Evolutionary conservation across 148 eudicot species (phyloP).

Genomic region (Rhododendron kiyosumense): DNA sequence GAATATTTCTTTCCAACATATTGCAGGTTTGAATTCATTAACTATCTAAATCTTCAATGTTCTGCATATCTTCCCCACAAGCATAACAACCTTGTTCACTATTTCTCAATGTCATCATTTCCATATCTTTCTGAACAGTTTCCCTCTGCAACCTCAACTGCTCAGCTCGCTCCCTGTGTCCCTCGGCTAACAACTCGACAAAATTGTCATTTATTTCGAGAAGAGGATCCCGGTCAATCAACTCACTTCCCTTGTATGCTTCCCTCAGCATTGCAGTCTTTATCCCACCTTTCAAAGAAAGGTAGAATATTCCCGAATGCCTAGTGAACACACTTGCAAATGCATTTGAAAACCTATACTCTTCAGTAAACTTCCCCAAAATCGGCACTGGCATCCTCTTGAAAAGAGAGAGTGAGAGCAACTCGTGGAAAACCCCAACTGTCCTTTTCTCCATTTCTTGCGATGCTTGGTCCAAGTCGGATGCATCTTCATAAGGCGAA

Average conservation of each 20-base stretch:
- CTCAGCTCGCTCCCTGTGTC: slow-evolving; percentile 50
- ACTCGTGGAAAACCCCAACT: slow-evolving; percentile 85
- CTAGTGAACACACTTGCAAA: slow-evolving; percentile 74
- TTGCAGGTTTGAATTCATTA: not conserved
- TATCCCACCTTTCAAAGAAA: slow-evolving; percentile 87
- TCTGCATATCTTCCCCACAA: slow-evolving; percentile 18
- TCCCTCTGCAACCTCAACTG: slow-evolving; percentile 40
- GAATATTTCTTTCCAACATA: not conserved
- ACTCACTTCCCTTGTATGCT: slow-evolving; percentile 60
- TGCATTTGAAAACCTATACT: slow-evolving; percentile 73
- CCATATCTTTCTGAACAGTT: slow-evolving; percentile 42
- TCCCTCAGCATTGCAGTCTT: slow-evolving; percentile 86
- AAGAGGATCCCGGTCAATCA: slow-evolving; percentile 77
- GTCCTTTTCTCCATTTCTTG: slow-evolving; percentile 87
- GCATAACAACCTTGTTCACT: slow-evolving; percentile 11
- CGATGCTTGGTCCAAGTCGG: slow-evolving; percentile 48
- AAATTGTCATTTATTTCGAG: slow-evolving; percentile 68
- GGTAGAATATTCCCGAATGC: slow-evolving; percentile 80
- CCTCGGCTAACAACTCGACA: slow-evolving; percentile 73
- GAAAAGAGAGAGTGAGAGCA: slow-evolving; percentile 64
- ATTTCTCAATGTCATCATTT: slow-evolving; percentile 28
- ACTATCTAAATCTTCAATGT: slow-evolving; percentile 7
- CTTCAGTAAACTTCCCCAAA: slow-evolving; percentile 81
- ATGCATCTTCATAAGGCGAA: slow-evolving; percentile 73
- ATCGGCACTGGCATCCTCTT: slow-evolving; percentile 67